phyloP scores from a whole-genome alignment of 225 moss, liverwort and hornwort genomes.

The Pleurozium schreberi region DNA sequence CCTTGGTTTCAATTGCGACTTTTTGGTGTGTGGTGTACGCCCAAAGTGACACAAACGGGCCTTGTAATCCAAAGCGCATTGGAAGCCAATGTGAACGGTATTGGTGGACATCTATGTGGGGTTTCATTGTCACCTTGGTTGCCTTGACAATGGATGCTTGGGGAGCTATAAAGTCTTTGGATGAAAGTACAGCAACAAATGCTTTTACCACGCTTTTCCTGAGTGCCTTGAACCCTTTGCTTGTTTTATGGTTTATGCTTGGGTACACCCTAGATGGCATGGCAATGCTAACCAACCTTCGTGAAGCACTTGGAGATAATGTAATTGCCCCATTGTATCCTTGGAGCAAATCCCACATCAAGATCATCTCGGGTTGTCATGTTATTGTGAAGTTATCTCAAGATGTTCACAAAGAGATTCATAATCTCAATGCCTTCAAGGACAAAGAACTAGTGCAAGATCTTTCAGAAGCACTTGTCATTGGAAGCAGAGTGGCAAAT shows the following conservation, averaged over 20 bases:
- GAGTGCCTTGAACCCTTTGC: not conserved
- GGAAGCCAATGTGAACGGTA: not conserved
- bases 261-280: accelerated
- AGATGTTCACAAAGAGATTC: not conserved
- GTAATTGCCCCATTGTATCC: not conserved
- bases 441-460: accelerated
- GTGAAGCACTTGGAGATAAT: not conserved
- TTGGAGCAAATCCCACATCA: not conserved
- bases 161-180: accelerated
- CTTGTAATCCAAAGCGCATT: not conserved
- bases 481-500: not conserved
- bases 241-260: not conserved
- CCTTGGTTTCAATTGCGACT: not conserved
- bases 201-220: accelerated
- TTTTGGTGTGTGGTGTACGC: not conserved
- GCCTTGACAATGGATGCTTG: not conserved
- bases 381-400: not conserved
- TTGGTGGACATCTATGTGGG: not conserved
- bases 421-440: not conserved
- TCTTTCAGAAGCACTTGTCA: not conserved
- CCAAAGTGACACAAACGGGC: not conserved
- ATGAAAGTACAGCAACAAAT: no score
- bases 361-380: not conserved
- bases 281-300: not conserved
- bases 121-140: not conserved